Base-by-base conservation (phyloP, 768 basidiomycete species). In the Cystobasidium onofrii region DNA sequence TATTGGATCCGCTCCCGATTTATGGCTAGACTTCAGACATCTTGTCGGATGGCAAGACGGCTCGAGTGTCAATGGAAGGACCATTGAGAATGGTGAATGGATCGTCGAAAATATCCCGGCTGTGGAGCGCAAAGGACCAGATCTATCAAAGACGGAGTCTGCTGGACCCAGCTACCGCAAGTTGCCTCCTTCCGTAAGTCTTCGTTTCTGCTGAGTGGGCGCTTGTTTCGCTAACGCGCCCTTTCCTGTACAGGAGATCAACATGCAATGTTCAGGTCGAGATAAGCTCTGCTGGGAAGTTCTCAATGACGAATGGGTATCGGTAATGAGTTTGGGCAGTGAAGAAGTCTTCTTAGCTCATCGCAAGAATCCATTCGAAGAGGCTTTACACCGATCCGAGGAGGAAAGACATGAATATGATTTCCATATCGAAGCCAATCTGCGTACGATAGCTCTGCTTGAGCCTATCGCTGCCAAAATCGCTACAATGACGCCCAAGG, bases 331-430 rank as follows among this genome's bases (percentile, higher is more conserved):
- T 0, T 96, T 93, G 91, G 92, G 92, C 10, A 94, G 92, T 25
- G 95, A 98, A 80, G 87, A 93, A 0, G 93, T 91, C 12, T 96
- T 96, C 78, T 87, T 75, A 27, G 85, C 94, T 6, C 91, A 97
- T 81, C 95, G 96, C 84, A 97, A 97, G 84, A 99, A 97, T 80
- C 85, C 87, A 4, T 97, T 90, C 80, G 96, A 99, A 81, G 95
- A 97, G 79, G 90, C 91, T 0, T 84, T 98, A 72, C 93, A 98
- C 83, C 92, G 92, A 82, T 90, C 92, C 78, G 96, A 99, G 81
- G 95, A 99, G 81, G 96, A 99, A 81, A 88, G 96, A 33, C 92
- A 97, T 82, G 95, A 98, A 81, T 98, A 92, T 80, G 93, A 96
- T 77, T 93, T 94, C 74, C 90, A 94, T 77, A 86, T 99, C 50